Evolutionary conservation across 1,139 yeast genomes (phyloP).

Genomic region (Saccharomyces hybrid): DNA sequence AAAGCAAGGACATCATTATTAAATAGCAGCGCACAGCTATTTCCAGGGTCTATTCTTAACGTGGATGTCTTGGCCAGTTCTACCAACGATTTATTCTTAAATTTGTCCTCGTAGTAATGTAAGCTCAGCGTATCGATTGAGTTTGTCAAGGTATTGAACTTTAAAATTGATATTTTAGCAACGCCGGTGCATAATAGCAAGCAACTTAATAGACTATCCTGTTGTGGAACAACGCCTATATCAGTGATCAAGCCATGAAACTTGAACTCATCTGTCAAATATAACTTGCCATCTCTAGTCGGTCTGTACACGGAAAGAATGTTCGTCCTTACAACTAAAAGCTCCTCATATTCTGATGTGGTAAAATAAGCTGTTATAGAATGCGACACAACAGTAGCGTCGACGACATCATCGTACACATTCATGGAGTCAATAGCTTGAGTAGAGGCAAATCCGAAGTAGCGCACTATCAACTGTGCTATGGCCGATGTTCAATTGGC

Average conservation of each 20-base stretch:
- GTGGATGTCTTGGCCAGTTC: conserved; percentile 38
- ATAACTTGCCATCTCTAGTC: conserved; percentile 36
- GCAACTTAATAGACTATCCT: conserved; percentile 45
- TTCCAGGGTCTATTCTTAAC: conserved; percentile 59
- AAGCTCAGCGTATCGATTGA: conserved; percentile 64
- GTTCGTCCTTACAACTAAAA: conserved; percentile 66
- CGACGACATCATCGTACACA: conserved; percentile 70
- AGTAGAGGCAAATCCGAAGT: neutral
- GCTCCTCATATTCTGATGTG: conserved; percentile 41
- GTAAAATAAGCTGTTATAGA: conserved; percentile 59
- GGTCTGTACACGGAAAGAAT: conserved; percentile 61
- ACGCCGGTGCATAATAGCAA: conserved; percentile 59
- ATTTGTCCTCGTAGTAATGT: conserved; percentile 75
- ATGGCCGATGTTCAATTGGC: neutral
- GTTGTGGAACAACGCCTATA: conserved; percentile 45
- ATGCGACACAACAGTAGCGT: conserved; percentile 67
- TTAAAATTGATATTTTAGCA: conserved; percentile 71
- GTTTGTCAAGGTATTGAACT: conserved; percentile 53
- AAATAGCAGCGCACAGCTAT: conserved; percentile 54
- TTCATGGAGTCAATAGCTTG: conserved; percentile 46
- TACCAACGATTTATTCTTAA: conserved; percentile 45
- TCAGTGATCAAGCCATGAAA: conserved; percentile 65
- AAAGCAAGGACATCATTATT: conserved; percentile 69
- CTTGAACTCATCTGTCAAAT: conserved; percentile 56
- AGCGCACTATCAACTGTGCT: neutral